phyloP scores from a whole-genome alignment of 2,329 filamentous ascomycete genomes.

The Corynespora cassiicola region DNA sequence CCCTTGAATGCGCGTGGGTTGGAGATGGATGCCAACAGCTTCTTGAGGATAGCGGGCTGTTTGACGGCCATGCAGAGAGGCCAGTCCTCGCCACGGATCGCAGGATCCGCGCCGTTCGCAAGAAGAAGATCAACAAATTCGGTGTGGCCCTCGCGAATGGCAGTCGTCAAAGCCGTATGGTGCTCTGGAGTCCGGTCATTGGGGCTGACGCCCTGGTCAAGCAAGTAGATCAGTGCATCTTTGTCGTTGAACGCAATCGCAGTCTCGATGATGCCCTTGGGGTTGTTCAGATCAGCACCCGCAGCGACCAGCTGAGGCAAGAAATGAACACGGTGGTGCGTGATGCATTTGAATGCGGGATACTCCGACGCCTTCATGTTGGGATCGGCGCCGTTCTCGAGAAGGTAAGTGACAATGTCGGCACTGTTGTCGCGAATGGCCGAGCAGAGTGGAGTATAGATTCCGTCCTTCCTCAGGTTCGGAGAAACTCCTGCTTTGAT shows the following conservation, averaged over 20 bases:
- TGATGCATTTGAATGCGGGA: conserved; percentile 72
- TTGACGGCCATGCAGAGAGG: conserved; percentile 73
- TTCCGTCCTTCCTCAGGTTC: conserved; percentile 68
- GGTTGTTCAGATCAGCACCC: conserved; percentile 64
- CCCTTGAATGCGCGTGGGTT: conserved; percentile 70
- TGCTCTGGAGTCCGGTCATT: conserved; percentile 66
- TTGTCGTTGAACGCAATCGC: conserved; percentile 68
- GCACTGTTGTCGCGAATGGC: conserved; percentile 70
- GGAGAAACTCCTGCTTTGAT: conserved; percentile 66
- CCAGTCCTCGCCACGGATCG: conserved; percentile 72
- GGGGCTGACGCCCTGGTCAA: conserved; percentile 65
- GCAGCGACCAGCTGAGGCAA: conserved; percentile 64
- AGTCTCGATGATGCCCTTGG: conserved; percentile 71
- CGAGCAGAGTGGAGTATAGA: conserved; percentile 72
- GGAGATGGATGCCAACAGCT: conserved; percentile 63
- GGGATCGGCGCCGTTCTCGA: conserved; percentile 58
- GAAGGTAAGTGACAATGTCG: conserved; percentile 68
- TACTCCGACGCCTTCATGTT: conserved; percentile 67
- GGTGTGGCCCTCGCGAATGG: conserved; percentile 65
- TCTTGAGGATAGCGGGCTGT: conserved; percentile 65
- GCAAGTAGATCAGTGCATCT: conserved; percentile 65
- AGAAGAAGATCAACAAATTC: conserved; percentile 68
- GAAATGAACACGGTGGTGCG: conserved; percentile 67
- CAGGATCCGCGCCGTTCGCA: conserved; percentile 65
- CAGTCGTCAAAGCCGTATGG: conserved; percentile 69